These are phyloP conservation scores for Grifola frondosa DNA, from an alignment of 1,284 basidiomycete genomes.

Conservation along the genomic window DNA sequence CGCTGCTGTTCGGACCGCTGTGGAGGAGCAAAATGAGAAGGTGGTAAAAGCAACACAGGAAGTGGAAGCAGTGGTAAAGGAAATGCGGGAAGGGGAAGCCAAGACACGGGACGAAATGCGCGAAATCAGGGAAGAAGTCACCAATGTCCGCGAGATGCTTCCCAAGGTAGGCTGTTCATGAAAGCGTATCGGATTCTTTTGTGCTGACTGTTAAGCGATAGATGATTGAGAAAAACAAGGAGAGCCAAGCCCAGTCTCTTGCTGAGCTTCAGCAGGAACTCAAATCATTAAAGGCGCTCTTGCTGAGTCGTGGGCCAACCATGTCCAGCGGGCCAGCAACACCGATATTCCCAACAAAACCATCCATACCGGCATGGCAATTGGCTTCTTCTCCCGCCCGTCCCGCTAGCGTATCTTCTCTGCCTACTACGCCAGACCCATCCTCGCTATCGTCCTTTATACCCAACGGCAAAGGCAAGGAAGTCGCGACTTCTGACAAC, in stretches of 20 bases:
- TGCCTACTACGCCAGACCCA: slow-evolving; percentile 23
- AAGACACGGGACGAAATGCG: slow-evolving; percentile 89
- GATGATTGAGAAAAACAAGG: slow-evolving; percentile 95
- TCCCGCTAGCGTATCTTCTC: slow-evolving; percentile 13
- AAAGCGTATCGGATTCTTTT: background rate
- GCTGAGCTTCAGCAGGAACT: slow-evolving; percentile 91
- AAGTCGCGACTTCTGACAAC: slow-evolving; percentile 21
- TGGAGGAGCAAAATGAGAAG: slow-evolving; percentile 81
- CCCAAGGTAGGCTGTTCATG: slow-evolving; percentile 66
- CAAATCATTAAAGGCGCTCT: slow-evolving; percentile 90
- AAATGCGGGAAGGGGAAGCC: slow-evolving; percentile 77
- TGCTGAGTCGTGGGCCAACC: slow-evolving; percentile 76
- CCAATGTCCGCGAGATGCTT: slow-evolving; percentile 86
- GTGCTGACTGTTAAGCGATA: slow-evolving; percentile 30
- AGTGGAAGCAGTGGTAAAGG: slow-evolving; percentile 76
- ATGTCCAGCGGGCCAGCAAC: slow-evolving; percentile 49
- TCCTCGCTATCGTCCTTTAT: slow-evolving; percentile 15
- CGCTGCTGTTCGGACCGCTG: slow-evolving; percentile 66
- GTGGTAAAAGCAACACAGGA: slow-evolving; percentile 80
- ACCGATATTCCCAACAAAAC: slow-evolving; percentile 53
- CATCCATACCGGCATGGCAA: slow-evolving; percentile 90
- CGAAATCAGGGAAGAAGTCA: slow-evolving; percentile 89
- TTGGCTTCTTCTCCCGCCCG: slow-evolving; percentile 40
- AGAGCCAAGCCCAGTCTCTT: slow-evolving; percentile 76
- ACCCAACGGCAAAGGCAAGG: slow-evolving; percentile 32